These are phyloP conservation scores for Gleditsia sinensis DNA, from an alignment of 306 rosid species.

Conservation along the genomic window DNA sequence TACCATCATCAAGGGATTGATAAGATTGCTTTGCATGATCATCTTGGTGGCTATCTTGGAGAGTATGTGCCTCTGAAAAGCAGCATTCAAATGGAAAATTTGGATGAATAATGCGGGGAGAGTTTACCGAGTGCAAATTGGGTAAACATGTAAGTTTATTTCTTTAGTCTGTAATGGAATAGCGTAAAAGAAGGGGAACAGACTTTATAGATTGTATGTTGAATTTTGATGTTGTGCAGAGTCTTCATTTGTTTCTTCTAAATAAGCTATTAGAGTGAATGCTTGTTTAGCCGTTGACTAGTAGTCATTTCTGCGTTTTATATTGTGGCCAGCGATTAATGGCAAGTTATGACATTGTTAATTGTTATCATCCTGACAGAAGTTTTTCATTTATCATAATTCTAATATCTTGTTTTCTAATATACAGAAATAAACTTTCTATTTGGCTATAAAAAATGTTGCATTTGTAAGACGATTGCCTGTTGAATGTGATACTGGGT, in stretches of 20 bases:
- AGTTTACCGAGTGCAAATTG: neutral
- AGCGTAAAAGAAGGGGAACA: conserved; percentile 29
- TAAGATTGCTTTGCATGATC: conserved; percentile 81
- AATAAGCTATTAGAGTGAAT: conserved; percentile 1
- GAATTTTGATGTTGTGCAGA: conserved; percentile 21
- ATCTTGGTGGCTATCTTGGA: conserved; percentile 96
- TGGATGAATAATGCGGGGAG: conserved; percentile 60
- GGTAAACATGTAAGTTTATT: conserved; percentile 47
- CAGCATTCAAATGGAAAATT: conserved; percentile 88
- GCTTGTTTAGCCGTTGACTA: conserved; percentile 23
- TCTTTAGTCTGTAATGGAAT: conserved; percentile 28
- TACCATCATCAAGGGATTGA: conserved; percentile 92
- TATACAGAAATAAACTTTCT: too few relatives aligned
- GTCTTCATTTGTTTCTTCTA: conserved; percentile 2
- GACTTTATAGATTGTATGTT: conserved; percentile 37
- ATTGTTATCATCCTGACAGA: conserved; percentile 3
- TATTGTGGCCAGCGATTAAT: too few relatives aligned
- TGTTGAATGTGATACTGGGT: neutral
- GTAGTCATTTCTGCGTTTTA: neutral
- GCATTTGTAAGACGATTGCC: conserved; percentile 1
- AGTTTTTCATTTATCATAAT: neutral
- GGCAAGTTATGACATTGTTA: neutral
- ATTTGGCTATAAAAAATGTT: neutral
- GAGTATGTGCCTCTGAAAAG: conserved; percentile 97
- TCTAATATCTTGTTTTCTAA: neutral